phyloP scores from a whole-genome alignment of 176 grass and related monocot genomes.

The Zea luxurians region DNA sequence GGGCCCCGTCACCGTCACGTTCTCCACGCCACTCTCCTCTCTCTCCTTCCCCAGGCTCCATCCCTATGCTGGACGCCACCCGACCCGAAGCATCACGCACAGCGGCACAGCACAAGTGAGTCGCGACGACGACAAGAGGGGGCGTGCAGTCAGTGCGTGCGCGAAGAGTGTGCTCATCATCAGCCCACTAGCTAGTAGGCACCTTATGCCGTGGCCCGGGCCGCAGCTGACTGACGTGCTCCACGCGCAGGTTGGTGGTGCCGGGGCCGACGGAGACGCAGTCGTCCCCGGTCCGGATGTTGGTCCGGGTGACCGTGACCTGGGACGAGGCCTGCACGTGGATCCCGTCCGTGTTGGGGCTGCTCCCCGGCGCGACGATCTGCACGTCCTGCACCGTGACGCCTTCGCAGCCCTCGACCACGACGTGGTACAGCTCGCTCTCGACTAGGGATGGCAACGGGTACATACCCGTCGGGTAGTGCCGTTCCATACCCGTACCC shows the following conservation, averaged over 20 bases:
- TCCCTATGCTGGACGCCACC: constrained; percentile 43
- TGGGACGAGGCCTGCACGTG: constrained; percentile 50
- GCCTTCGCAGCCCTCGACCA: constrained; percentile 49
- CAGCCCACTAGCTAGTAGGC: neutral
- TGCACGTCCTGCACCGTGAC: constrained; percentile 40
- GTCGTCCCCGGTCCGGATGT: constrained; percentile 69
- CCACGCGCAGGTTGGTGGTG: constrained; percentile 57
- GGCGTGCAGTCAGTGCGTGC: neutral
- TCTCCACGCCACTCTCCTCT: constrained; percentile 50
- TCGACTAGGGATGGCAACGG: no score
- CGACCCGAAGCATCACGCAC: neutral
- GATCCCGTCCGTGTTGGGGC: constrained; percentile 81
- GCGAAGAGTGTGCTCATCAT: neutral
- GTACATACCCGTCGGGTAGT: no score
- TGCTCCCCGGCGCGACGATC: constrained; percentile 50
- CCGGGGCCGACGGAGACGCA: constrained; percentile 70
- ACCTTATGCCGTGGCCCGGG: constrained; percentile 72
- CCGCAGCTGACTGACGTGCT: constrained; percentile 62
- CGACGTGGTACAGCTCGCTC: constrained; percentile 64
- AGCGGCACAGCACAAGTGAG: neutral
- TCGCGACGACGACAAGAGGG: neutral
- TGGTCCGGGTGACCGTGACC: constrained; percentile 45
- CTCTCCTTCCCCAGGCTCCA: constrained; percentile 49
- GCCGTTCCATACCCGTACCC: no score
- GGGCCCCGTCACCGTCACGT: constrained; percentile 54